Conservation (phyloP, 2,329 filamentous ascomycete genomes). For the Botrytis sinoallii region DNA sequence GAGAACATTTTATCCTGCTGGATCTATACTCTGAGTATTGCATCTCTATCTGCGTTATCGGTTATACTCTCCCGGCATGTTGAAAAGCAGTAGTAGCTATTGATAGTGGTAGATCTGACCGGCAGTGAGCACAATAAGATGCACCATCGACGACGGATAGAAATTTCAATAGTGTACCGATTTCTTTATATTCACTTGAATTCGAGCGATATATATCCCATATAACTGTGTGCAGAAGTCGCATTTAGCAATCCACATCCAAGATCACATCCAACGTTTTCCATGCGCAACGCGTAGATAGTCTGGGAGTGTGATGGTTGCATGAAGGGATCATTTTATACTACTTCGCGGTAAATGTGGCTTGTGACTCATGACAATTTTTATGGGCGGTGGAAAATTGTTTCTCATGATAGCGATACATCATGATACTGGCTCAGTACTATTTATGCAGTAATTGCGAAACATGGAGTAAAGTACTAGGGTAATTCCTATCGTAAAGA, state of each 20-base stretch:
- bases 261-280: not conserved
- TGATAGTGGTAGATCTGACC: no score
- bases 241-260: not conserved
- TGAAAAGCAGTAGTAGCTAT: no score
- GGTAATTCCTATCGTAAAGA: not conserved
- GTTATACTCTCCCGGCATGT: no score
- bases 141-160: not conserved
- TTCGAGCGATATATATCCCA: not conserved
- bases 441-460: not conserved
- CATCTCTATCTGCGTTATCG: not conserved
- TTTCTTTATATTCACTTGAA: not conserved
- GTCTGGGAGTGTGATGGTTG: not conserved
- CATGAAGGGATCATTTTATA: not conserved
- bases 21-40: not conserved
- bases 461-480: not conserved
- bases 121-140: not conserved
- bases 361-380: not conserved
- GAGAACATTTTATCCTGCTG: not conserved
- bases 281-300: not conserved
- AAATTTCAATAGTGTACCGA: fast-evolving
- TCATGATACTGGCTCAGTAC: not conserved
- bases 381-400: fast-evolving
- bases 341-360: fast-evolving
- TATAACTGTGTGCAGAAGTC: fast-evolving
- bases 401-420: fast-evolving